Conservation (phyloP, 2,329 filamentous ascomycete genomes). For the Nothomitra cinnamomea region DNA sequence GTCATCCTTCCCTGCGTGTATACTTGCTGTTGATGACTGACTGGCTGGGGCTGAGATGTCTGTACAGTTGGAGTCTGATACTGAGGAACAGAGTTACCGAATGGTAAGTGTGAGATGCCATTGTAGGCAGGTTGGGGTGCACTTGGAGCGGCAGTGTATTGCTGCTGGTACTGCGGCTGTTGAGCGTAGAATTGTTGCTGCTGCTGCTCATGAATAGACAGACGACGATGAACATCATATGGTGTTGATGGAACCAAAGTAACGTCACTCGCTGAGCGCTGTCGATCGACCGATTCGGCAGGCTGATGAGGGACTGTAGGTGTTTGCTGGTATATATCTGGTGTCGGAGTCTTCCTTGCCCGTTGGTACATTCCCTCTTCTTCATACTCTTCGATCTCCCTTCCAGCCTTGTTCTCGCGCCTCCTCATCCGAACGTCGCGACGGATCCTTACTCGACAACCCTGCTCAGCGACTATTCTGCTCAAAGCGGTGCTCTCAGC, state of each 20-base stretch:
- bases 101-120: constrained; percentile 25
- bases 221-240: constrained; percentile 24
- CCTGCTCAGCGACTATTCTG: constrained; percentile 85
- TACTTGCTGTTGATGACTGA: not conserved
- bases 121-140: constrained; percentile 16
- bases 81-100: constrained; percentile 23
- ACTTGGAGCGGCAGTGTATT: constrained; percentile 22
- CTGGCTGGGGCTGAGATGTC: not conserved
- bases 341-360: constrained; percentile 31
- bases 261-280: constrained; percentile 43
- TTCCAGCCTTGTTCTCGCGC: constrained; percentile 50
- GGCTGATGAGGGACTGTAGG: constrained; percentile 17
- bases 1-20: not conserved
- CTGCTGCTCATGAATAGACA: constrained; percentile 30
- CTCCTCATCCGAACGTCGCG: constrained; percentile 87
- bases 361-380: constrained; percentile 33
- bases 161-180: constrained; percentile 19
- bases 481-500: constrained; percentile 79
- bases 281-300: constrained; percentile 29
- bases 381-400: constrained; percentile 44
- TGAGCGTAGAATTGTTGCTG: constrained; percentile 18
- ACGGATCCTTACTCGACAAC: constrained; percentile 87
- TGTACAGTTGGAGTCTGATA: constrained; percentile 20
- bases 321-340: constrained; percentile 29
- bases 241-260: constrained; percentile 22